These are phyloP conservation scores for Asterophora parasitica DNA, from an alignment of 768 basidiomycete genomes.

Conservation along the genomic window DNA sequence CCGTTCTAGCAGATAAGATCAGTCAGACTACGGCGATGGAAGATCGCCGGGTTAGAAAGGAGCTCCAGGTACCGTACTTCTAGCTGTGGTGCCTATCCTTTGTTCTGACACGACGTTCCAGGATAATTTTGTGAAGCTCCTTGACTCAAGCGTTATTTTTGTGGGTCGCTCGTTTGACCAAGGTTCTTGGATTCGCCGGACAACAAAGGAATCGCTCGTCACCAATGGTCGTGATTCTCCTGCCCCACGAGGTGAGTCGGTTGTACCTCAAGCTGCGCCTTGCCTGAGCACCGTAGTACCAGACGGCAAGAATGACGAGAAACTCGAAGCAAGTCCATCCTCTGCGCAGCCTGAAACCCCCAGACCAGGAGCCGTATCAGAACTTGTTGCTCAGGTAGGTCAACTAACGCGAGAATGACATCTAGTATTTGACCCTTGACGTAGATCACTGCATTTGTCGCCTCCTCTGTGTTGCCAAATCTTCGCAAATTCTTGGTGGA, in stretches of 20 bases:
- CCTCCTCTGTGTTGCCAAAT: constrained; percentile 62
- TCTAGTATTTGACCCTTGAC: constrained; percentile 1
- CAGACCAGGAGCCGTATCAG: constrained; percentile 31
- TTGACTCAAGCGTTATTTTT: constrained; percentile 73
- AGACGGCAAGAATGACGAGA: constrained; percentile 60
- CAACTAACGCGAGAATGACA: neutral
- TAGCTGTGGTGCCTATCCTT: neutral
- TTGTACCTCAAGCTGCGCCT: neutral
- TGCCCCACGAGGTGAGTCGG: constrained; percentile 34
- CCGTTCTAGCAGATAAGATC: constrained; percentile 76
- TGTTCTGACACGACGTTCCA: constrained; percentile 20
- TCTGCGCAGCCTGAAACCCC: constrained; percentile 32
- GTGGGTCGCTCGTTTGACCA: constrained; percentile 71
- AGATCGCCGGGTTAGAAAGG: constrained; percentile 81
- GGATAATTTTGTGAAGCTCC: constrained; percentile 82
- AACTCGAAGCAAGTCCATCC: constrained; percentile 39
- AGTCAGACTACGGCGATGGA: constrained; percentile 89
- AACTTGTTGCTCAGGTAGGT: constrained; percentile 44
- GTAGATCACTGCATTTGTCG: constrained; percentile 72
- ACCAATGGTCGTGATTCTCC: constrained; percentile 73
- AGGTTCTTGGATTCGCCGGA: constrained; percentile 74
- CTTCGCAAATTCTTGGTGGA: constrained; percentile 79
- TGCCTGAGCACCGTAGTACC: constrained; percentile 3
- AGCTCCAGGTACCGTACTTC: constrained; percentile 60
- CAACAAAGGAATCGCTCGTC: constrained; percentile 55